phyloP scores from a whole-genome alignment of 441 rosid species.

The Raphanus hybrid region DNA sequence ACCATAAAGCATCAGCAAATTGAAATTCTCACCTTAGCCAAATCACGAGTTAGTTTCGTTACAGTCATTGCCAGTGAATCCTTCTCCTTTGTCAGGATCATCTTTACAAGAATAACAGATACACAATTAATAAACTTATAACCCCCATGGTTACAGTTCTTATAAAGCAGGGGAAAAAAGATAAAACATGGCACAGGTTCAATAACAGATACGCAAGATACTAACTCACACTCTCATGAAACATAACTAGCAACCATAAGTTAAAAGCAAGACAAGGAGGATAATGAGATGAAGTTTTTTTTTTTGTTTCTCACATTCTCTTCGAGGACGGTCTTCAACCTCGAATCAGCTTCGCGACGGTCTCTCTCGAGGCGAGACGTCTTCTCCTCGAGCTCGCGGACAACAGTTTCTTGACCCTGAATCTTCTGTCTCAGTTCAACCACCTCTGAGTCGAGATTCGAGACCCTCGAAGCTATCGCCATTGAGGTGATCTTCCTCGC shows the following conservation, averaged over 20 bases:
- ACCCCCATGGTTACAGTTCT: slow-evolving; percentile 1
- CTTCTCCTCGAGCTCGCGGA: slow-evolving; percentile 66
- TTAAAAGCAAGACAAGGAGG: neutral
- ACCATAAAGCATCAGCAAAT: slow-evolving; percentile 13
- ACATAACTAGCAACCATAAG: slow-evolving; percentile 6
- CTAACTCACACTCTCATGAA: neutral
- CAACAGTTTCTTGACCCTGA: slow-evolving; percentile 63
- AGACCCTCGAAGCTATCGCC: slow-evolving; percentile 87
- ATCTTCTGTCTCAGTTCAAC: slow-evolving; percentile 56
- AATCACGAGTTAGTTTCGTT: slow-evolving; percentile 44
- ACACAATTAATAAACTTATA: neutral
- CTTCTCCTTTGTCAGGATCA: slow-evolving; percentile 39
- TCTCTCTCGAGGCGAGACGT: slow-evolving; percentile 54
- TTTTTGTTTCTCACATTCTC: slow-evolving; percentile 58
- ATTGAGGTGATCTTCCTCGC: slow-evolving; percentile 92
- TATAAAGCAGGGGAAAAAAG: slow-evolving; percentile 10
- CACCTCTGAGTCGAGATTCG: slow-evolving; percentile 72
- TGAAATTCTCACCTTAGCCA: slow-evolving; percentile 39
- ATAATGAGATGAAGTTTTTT: neutral
- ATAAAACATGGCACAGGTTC: neutral
- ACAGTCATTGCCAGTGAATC: slow-evolving; percentile 45
- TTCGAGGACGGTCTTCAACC: slow-evolving; percentile 54
- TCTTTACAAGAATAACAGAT: slow-evolving; percentile 21
- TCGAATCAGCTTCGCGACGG: slow-evolving; percentile 59
- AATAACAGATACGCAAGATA: neutral